Percentiles rank a stretch among this genome's conserved stretches.
Conservation (phyloP, 441 rosid species). For the Omphalea diandra region DNA sequence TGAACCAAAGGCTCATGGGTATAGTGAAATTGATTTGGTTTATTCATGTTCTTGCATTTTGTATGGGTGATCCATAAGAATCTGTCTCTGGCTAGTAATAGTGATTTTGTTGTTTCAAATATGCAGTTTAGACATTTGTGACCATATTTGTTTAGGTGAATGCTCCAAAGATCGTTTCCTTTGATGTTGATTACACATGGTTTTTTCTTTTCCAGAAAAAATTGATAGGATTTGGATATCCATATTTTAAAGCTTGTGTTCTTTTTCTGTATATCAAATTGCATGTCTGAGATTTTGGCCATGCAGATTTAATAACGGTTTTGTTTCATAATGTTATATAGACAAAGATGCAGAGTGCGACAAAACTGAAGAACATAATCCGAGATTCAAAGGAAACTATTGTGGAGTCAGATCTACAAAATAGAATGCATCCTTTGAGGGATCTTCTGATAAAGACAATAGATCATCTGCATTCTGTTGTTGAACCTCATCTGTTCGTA, state of each 20-base stretch:
- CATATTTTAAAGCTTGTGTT: neutral
- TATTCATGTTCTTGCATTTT: too few relatives aligned
- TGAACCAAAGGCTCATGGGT: too few relatives aligned
- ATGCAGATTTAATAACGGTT: too few relatives aligned
- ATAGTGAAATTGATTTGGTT: too few relatives aligned
- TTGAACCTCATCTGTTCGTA: conserved; percentile 73
- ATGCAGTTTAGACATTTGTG: neutral
- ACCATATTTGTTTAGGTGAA: neutral
- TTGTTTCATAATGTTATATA: conserved; percentile 17
- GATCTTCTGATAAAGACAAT: conserved; percentile 75
- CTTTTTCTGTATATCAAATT: neutral
- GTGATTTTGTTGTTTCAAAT: neutral
- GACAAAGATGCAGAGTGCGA: conserved; percentile 76
- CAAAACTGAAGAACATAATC: conserved; percentile 88
- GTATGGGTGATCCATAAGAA: too few relatives aligned
- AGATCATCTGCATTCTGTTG: conserved; percentile 71
- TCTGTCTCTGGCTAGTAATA: neutral
- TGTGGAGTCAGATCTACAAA: conserved; percentile 72
- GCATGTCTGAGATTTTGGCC: neutral
- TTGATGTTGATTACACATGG: neutral
- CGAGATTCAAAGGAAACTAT: conserved; percentile 83
- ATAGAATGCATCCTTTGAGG: conserved; percentile 75
- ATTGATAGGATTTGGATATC: neutral
- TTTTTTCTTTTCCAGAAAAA: neutral
- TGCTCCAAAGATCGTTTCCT: neutral